A percentile compares a stretch with the other conserved stretches of the same genome.
phyloP scores from a whole-genome alignment of 2,329 filamentous ascomycete genomes.

The Phoma sp. region DNA sequence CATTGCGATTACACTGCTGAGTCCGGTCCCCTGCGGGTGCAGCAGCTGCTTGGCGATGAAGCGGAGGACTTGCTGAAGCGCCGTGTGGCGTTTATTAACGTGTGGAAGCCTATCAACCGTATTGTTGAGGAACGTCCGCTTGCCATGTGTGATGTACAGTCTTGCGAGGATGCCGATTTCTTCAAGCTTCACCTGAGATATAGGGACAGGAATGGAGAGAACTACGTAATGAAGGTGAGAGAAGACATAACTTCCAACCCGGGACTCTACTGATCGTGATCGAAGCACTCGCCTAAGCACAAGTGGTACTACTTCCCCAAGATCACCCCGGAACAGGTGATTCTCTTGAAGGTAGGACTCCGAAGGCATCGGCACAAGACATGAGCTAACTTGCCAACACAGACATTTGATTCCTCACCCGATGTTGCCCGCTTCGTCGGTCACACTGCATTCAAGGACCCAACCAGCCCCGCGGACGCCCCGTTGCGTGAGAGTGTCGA shows the following conservation, averaged over 20 bases:
- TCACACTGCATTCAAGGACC: conserved; percentile 50
- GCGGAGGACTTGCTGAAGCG: conserved; percentile 51
- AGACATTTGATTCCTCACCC: conserved; percentile 46
- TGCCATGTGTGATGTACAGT: conserved; percentile 50
- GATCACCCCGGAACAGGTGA: conserved; percentile 47
- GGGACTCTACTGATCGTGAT: background rate
- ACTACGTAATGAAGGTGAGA: conserved; percentile 44
- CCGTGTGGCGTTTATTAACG: conserved; percentile 58
- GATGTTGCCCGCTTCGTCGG: conserved; percentile 47
- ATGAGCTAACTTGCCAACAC: background rate
- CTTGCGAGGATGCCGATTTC: conserved; percentile 46
- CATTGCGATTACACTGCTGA: conserved; percentile 59
- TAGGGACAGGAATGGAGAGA: conserved; percentile 49
- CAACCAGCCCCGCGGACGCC: conserved; percentile 38
- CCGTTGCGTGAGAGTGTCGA: conserved; percentile 48
- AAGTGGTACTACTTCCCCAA: conserved; percentile 52
- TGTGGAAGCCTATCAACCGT: conserved; percentile 55
- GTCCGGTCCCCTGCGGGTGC: conserved; percentile 52
- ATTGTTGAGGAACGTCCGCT: conserved; percentile 50
- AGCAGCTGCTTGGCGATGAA: conserved; percentile 53
- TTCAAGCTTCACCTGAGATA: conserved; percentile 51
- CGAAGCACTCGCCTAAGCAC: conserved; percentile 38
- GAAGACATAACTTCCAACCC: too few species aligned
- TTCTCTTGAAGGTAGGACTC: conserved; percentile 42
- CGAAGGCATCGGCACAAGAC: too few species aligned